A percentile compares a stretch with the other conserved stretches of the same genome.
Evolutionary conservation across 179 eudicot species (phyloP).

Genomic region (Gypsophila paniculata): DNA sequence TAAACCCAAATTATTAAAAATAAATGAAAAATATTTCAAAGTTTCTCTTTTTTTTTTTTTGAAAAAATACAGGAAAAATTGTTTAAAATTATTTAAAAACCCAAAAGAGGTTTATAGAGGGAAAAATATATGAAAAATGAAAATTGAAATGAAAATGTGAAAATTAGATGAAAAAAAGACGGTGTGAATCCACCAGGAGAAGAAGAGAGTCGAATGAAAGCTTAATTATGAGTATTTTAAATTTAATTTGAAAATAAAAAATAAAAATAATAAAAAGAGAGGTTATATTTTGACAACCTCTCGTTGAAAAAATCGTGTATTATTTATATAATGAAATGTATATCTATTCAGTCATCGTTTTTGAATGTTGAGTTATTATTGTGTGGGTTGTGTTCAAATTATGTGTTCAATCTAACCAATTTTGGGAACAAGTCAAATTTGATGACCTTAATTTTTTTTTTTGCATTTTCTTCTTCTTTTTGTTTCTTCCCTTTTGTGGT

Average conservation of each 20-base stretch:
- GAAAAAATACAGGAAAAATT: no score
- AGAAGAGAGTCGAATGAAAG: not conserved
- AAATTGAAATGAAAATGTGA: not conserved
- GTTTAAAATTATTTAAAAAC: no score
- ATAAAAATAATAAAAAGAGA: no score
- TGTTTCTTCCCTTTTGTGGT: not conserved
- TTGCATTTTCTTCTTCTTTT: no score
- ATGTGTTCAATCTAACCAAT: not conserved
- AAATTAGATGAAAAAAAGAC: not conserved
- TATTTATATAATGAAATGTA: no score
- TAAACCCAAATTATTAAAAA: not conserved
- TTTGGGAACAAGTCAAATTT: not conserved
- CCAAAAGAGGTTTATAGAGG: slow-evolving; percentile 6
- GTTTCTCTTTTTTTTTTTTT: not conserved
- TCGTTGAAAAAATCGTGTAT: not conserved
- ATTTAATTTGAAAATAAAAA: no score
- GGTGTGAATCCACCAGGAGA: not conserved
- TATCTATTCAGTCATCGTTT: not conserved
- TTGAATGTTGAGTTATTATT: no score
- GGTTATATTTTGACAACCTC: not conserved
- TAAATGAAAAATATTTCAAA: not conserved
- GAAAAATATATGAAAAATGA: not conserved
- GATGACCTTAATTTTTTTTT: not conserved
- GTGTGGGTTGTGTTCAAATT: not conserved
- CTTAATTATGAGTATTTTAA: no score